These are phyloP conservation scores for Epichloe gansuensis DNA, from an alignment of 2,329 filamentous ascomycete genomes.

Conservation along the genomic window DNA sequence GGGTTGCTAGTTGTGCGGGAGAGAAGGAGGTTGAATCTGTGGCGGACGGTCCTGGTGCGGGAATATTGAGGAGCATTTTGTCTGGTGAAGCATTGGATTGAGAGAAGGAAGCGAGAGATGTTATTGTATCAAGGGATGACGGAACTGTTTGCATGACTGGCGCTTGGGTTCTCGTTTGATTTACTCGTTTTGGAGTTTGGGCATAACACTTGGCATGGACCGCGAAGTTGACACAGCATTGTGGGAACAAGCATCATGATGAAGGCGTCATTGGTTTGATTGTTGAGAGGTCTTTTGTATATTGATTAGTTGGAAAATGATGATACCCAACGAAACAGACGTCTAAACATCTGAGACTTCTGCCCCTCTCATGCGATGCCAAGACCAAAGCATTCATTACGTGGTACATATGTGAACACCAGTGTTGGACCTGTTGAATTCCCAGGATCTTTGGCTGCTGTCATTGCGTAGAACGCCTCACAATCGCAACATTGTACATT, in stretches of 20 bases:
- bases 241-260: background rate
- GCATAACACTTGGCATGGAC: background rate
- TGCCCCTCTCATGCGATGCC: too few species aligned
- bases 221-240: background rate
- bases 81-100: conserved; percentile 48
- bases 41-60: conserved; percentile 48
- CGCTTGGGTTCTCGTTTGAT: background rate
- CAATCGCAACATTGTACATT: too few species aligned
- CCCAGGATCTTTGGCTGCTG: too few species aligned
- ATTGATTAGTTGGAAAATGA: background rate
- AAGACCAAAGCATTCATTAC: too few species aligned
- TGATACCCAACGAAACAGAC: background rate
- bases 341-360: too few species aligned
- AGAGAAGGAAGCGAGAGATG: conserved; percentile 1
- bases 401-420: too few species aligned
- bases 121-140: background rate
- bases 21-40: conserved; percentile 66
- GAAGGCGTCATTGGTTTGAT: background rate
- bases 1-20: conserved; percentile 67
- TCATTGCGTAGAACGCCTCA: too few species aligned
- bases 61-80: conserved; percentile 51
- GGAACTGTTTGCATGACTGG: background rate
- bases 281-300: background rate
- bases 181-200: background rate
- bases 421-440: too few species aligned